phyloP scores from a whole-genome alignment of 345 rosid genomes.

The Pistacia atlantica region DNA sequence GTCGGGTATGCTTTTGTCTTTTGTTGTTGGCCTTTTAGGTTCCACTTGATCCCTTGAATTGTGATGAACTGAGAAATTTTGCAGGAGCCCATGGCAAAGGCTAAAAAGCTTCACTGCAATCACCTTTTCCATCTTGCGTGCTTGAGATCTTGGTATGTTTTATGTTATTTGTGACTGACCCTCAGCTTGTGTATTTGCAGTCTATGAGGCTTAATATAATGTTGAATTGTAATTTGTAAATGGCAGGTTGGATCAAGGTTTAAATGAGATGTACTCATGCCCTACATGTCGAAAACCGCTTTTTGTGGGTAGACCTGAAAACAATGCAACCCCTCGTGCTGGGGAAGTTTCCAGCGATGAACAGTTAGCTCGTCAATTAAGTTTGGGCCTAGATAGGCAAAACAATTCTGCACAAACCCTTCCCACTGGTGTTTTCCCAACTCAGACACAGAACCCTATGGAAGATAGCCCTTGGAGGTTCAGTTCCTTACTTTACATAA shows the following conservation, averaged over 20 bases:
- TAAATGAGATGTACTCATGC: constrained; percentile 86
- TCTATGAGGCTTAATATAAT: constrained; percentile 21
- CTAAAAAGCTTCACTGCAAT: constrained; percentile 86
- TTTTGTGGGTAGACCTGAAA: constrained; percentile 67
- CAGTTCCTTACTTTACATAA: constrained; percentile 26
- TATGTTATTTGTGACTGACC: constrained; percentile 10
- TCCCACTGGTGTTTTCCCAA: constrained; percentile 72
- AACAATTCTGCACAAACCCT: constrained; percentile 49
- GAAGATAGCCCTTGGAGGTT: constrained; percentile 90
- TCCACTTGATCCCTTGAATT: constrained; percentile 20
- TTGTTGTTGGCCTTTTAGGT: constrained; percentile 12
- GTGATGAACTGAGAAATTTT: constrained; percentile 32
- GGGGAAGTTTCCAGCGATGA: constrained; percentile 67
- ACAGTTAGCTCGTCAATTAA: constrained; percentile 77
- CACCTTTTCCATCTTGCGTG: constrained; percentile 97
- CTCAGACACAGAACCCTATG: constrained; percentile 52
- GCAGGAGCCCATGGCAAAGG: constrained; percentile 99
- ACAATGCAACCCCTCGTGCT: constrained; percentile 46
- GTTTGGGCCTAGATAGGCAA: constrained; percentile 60
- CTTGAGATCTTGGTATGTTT: constrained; percentile 91
- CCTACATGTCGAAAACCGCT: constrained; percentile 99
- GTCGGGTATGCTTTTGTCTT: constrained; percentile 67
- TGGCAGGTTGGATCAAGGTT: constrained; percentile 99
- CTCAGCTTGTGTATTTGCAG: constrained; percentile 18
- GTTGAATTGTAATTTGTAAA: constrained; percentile 29